Base-by-base conservation (phyloP, 2,329 filamentous ascomycete genomes). In the Parascedosporium putredinis region DNA sequence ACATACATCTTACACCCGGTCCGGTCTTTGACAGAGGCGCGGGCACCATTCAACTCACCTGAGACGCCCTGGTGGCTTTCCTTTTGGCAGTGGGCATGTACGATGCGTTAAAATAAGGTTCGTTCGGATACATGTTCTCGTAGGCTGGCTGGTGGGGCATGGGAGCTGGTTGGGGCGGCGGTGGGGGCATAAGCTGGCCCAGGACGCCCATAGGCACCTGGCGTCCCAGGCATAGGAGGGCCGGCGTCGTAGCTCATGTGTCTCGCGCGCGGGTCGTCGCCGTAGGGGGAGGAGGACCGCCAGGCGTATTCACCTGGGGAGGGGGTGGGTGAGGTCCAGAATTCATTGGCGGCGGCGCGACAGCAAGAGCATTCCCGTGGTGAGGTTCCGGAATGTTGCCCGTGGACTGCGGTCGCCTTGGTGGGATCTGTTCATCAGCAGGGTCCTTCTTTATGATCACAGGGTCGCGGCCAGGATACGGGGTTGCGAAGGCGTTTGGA, bases 21-120 rank as follows among this genome's bases (percentile, higher is more conserved):
- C n/a, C n/a, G n/a, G n/a, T n/a, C n/a, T n/a, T 29, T 25, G 14
- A n/a, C 4, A 16, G n/a, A 18, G 27, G 4, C n/a, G n/a, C 16
- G 12, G 5, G 42, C 16, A 20, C 22, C 6, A 45, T 16, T 7
- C 16, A 43, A 53, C 61, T 54, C 65, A 81, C 78, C 72, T 83
- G 79, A 7, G 79, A 81, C 25, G 79, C 79, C 57, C 79, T 70
- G 47, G 80, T 79, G n/a, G 78, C 77, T 65, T 83, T 83, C 59
- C 79, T 74, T 62, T 81, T 80, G 4, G 62, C 57, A 14, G 60
- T 67, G 3, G 66, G 66, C 4, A 72, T 64, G 3, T 70, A 59
- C 52, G 74, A 73, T 6, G 76, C 60, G 23, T 60, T 63, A 52
- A 67, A 64, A 50, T 67, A 63, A 42, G 64, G 54, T 55, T 71